These are phyloP conservation scores for Fusarium domesticum DNA, from an alignment of 2,329 filamentous ascomycete genomes.

Conservation along the genomic window DNA sequence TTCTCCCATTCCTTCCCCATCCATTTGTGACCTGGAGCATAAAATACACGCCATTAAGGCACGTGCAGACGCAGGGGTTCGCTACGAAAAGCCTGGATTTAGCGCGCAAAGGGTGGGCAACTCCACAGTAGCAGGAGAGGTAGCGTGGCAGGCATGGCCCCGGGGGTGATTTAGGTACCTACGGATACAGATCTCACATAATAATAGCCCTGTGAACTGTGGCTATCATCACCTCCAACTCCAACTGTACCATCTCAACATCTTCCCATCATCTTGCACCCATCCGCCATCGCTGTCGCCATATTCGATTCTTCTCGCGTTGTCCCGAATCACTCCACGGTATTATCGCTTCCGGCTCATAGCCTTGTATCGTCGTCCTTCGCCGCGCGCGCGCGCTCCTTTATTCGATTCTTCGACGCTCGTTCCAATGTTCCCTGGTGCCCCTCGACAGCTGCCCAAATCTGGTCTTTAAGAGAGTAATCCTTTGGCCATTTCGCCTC, in stretches of 20 bases:
- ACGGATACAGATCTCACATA: background rate
- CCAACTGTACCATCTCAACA: slow-evolving; percentile 8
- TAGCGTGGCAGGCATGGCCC: too few relatives aligned
- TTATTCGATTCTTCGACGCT: slow-evolving; percentile 15
- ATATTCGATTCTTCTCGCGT: slow-evolving; percentile 7
- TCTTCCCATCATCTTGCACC: slow-evolving; percentile 2
- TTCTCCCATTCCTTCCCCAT: background rate
- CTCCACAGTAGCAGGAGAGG: too few relatives aligned
- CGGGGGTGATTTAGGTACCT: background rate
- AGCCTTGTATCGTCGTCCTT: background rate
- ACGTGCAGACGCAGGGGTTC: slow-evolving; percentile 29
- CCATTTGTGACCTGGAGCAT: too few relatives aligned
- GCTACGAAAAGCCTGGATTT: background rate
- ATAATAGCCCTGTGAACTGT: too few relatives aligned
- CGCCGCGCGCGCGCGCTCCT: slow-evolving; percentile 9
- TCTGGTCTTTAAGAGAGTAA: slow-evolving; percentile 23
- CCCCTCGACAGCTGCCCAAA: slow-evolving; percentile 26
- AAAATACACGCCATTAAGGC: slow-evolving; percentile 21
- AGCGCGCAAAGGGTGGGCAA: background rate
- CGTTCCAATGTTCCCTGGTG: slow-evolving; percentile 28
- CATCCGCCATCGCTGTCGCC: slow-evolving; percentile 3
- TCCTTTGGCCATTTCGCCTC: slow-evolving; percentile 9
- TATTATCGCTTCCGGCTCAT: slow-evolving; percentile 3
- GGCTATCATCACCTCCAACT: too few relatives aligned
- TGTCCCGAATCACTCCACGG: slow-evolving; percentile 5